Evolutionary conservation across 306 rosid species (phyloP), one percentile per base, ranked within the genome.

Genomic region (Ziziphus jujuba): DNA sequence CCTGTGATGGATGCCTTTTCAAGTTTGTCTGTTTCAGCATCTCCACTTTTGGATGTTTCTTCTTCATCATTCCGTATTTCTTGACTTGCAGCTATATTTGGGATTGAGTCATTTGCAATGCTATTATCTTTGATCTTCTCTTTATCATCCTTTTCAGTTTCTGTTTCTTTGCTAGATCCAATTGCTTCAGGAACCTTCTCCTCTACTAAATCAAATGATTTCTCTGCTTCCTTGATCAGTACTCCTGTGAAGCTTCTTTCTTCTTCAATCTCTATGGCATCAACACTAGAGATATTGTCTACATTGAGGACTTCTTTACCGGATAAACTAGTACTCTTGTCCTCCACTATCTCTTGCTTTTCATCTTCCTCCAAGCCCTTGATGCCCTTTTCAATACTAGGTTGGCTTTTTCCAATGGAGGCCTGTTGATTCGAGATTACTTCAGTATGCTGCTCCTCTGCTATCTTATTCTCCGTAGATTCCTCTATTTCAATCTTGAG

Each of bases 371-470:
- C 43, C 20, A 56, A 63, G 61, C 9, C 61, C 38, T 67, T 56
- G 8, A 9, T 70, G 51, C 76, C 80, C 58, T 64, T 44, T 69
- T 59, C 74, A 13, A 51, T 43, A 58, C 69, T 45, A 23, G 53
- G 54, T 25, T 60, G 51, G 65, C 31, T 59, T 52, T 69, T 80
- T 56, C 72, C 47, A 45, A 2, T 35, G 23, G 76, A 71, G 20
- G 23, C 73, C 60, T 62, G 69, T 70, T 65, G 74, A 49, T 78
- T 49, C 33, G 73, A 45, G 65, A 47, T 60, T 17, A 54, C 70
- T 72, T 71, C 65, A 21, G 63, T 67, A 34, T 77, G 61, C 36
- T 72, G 73, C 49, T 75, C 75, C 60, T 25, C 35, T 35, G 12
- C 17, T 48, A 63, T 45, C 40, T 69, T 59, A 35, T 72, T 66